Conservation (phyloP, 2,329 filamentous ascomycete genomes). For the Claviceps purpurea region DNA sequence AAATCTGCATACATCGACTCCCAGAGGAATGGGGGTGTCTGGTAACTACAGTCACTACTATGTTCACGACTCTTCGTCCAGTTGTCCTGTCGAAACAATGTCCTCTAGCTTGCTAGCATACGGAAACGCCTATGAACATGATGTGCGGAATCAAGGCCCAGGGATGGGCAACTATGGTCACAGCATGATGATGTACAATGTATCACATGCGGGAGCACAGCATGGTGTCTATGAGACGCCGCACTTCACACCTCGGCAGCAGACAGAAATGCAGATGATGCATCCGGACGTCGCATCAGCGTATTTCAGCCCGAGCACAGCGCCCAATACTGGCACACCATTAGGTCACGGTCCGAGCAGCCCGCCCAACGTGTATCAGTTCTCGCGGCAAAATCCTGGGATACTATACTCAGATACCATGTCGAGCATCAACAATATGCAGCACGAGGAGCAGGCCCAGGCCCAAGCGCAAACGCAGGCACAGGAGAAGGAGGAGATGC, state of each 20-base stretch:
- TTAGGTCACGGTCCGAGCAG: constrained; percentile 35
- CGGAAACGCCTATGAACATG: constrained; percentile 51
- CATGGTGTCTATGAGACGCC: constrained; percentile 61
- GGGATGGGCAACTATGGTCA: constrained; percentile 46
- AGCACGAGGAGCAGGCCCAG: constrained; percentile 10
- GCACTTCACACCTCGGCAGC: constrained; percentile 63
- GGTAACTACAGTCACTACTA: constrained; percentile 48
- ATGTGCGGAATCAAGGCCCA: constrained; percentile 42
- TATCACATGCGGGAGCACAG: constrained; percentile 48
- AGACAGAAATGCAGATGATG: constrained; percentile 63
- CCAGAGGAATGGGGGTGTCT: constrained; percentile 40
- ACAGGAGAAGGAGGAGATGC: no score
- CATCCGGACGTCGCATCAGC: constrained; percentile 40
- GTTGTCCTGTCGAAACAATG: constrained; percentile 44
- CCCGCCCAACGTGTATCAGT: constrained; percentile 52
- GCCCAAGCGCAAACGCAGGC: no score
- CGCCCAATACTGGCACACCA: constrained; percentile 39
- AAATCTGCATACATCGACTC: constrained; percentile 33
- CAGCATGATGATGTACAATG: constrained; percentile 66
- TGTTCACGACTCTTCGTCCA: constrained; percentile 32
- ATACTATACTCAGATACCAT: constrained; percentile 37
- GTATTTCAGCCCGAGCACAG: constrained; percentile 46
- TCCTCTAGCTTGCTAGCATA: constrained; percentile 42
- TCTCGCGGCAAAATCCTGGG: constrained; percentile 44
- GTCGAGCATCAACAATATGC: constrained; percentile 32